Evolutionary conservation across 768 basidiomycete species (phyloP).

Genomic region (Termitomyces heimii): DNA sequence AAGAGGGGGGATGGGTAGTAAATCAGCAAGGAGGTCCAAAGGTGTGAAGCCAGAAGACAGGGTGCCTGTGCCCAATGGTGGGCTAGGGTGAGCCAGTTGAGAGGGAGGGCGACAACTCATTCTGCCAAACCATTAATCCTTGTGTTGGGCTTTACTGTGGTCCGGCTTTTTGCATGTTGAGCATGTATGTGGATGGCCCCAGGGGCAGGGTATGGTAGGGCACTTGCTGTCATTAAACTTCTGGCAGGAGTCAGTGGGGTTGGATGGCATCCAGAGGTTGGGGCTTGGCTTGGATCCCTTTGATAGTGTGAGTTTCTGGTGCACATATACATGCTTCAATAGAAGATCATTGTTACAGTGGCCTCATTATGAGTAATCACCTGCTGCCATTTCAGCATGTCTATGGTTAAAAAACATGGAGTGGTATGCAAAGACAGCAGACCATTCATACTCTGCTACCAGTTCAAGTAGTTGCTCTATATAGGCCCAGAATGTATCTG

Average conservation of each 20-base stretch:
- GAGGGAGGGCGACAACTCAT: background rate
- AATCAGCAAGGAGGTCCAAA: too few relatives aligned
- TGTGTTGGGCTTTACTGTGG: background rate
- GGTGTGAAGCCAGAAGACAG: too few relatives aligned
- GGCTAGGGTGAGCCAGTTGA: background rate
- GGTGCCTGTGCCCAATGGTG: too few relatives aligned
- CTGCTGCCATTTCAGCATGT: background rate
- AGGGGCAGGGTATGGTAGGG: background rate
- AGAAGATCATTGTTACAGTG: background rate
- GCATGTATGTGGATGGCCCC: background rate
- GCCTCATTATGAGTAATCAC: background rate
- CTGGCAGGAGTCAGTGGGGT: background rate
- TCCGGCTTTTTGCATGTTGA: background rate
- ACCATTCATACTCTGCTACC: background rate
- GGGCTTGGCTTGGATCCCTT: background rate
- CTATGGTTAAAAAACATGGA: background rate
- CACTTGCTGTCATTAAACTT: background rate
- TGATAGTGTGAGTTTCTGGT: background rate
- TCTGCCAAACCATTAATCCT: background rate
- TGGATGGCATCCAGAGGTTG: accelerated
- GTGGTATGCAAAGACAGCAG: background rate
- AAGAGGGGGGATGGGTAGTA: too few relatives aligned
- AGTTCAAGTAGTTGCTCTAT: background rate
- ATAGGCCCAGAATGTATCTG: background rate
- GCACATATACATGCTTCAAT: background rate